Conservation (phyloP, 371 early-diverging fungal genomes). For the Mucor lusitanicus region DNA sequence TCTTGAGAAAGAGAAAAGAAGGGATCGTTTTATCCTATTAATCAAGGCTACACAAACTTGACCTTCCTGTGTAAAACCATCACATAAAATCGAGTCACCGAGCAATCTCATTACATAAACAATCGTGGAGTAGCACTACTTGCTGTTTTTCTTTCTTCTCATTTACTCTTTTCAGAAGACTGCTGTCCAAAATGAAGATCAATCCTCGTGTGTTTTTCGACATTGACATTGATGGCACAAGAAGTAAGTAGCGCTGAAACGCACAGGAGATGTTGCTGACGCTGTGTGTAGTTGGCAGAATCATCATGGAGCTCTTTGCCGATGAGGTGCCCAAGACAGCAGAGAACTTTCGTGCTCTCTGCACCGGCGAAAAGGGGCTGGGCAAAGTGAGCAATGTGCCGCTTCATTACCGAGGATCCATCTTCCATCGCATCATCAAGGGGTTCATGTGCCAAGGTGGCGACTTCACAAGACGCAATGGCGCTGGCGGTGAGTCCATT, state of each 20-base stretch:
- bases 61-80: background rate
- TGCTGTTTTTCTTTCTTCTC: background rate
- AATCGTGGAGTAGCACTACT: background rate
- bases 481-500: constrained; percentile 88
- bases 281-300: constrained; percentile 66
- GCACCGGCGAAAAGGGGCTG: constrained; percentile 74
- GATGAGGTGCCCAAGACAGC: constrained; percentile 97
- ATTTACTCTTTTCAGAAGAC: background rate
- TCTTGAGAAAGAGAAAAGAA: constrained; percentile 4
- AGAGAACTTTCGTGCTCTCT: constrained; percentile 94
- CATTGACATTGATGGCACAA: constrained; percentile 65
- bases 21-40: background rate
- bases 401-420: constrained; percentile 66
- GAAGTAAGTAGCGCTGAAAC: constrained; percentile 30
- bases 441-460: constrained; percentile 82
- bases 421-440: constrained; percentile 76
- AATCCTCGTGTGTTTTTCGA: constrained; percentile 72
- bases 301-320: constrained; percentile 91
- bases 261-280: background rate
- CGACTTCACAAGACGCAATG: constrained; percentile 76
- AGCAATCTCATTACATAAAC: constrained; percentile 7
- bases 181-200: constrained; percentile 35
- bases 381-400: constrained; percentile 72
- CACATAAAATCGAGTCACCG: background rate
- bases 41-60: background rate